Conservation (phyloP, 345 rosid genomes). For the Diplotaxis tenuifolia region DNA sequence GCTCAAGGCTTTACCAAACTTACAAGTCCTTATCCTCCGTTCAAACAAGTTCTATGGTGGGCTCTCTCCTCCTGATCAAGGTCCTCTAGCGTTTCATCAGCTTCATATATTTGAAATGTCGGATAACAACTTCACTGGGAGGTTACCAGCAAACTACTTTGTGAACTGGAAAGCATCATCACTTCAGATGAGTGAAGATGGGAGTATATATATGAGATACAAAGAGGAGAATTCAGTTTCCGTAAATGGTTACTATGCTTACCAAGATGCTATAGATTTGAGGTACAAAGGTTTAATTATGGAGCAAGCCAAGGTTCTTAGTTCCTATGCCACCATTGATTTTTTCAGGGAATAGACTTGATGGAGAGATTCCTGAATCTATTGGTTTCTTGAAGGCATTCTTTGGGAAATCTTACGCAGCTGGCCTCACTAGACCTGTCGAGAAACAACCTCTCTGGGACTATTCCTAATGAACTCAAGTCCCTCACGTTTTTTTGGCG, state of each 20-base stretch:
- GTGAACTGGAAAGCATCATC: slow-evolving; percentile 16
- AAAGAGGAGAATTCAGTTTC: background rate
- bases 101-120: slow-evolving; percentile 12
- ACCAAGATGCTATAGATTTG: background rate
- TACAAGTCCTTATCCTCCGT: background rate
- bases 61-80: slow-evolving; percentile 6
- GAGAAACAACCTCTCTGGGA: slow-evolving; percentile 12
- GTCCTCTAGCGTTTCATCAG: slow-evolving; percentile 11
- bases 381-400: slow-evolving; percentile 21
- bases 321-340: slow-evolving; percentile 5
- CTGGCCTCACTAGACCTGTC: slow-evolving; percentile 20
- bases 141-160: slow-evolving; percentile 10
- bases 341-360: slow-evolving; percentile 11
- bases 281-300: slow-evolving; percentile 11
- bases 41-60: background rate
- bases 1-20: slow-evolving; percentile 8
- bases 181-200: background rate
- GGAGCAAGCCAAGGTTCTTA: background rate
- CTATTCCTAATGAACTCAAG: background rate
- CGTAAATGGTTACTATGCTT: background rate
- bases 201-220: background rate
- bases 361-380: slow-evolving; percentile 5
- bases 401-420: background rate
- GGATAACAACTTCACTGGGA: slow-evolving; percentile 4
- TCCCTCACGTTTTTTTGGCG: background rate